Conservation (phyloP, 257 asterid species). For the Echium plantagineum region DNA sequence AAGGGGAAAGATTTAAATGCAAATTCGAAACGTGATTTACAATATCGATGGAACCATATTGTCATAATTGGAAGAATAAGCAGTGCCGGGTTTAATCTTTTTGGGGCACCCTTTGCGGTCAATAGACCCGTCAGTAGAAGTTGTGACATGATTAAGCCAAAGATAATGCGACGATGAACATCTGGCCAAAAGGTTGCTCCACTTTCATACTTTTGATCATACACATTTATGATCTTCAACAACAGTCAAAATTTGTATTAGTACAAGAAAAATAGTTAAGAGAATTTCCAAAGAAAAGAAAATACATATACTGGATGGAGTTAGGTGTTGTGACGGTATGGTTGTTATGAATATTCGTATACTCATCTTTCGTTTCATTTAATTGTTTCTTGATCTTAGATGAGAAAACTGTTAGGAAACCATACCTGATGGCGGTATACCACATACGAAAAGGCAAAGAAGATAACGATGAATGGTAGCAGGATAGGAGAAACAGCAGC, state of each 20-base stretch:
- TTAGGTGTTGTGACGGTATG: no score
- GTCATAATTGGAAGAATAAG: neutral
- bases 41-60: neutral
- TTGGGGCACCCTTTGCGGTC: neutral
- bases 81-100: neutral
- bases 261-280: no score
- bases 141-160: conserved; percentile 12
- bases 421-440: neutral
- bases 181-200: conserved; percentile 18
- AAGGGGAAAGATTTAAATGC: neutral
- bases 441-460: neutral
- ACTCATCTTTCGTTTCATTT: neutral
- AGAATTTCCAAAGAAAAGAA: no score
- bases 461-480: neutral
- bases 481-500: neutral
- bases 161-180: conserved; percentile 13
- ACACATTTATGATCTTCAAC: conserved; percentile 7
- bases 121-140: conserved; percentile 8
- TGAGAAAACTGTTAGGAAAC: no score
- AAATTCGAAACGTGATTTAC: neutral
- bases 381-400: neutral
- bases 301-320: no score
- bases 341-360: no score
- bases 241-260: neutral
- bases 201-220: conserved; percentile 16